A percentile compares a stretch with the other conserved stretches of the same genome.
Conservation (phyloP, 768 basidiomycete species). For the Rhodotorula toruloides region DNA sequence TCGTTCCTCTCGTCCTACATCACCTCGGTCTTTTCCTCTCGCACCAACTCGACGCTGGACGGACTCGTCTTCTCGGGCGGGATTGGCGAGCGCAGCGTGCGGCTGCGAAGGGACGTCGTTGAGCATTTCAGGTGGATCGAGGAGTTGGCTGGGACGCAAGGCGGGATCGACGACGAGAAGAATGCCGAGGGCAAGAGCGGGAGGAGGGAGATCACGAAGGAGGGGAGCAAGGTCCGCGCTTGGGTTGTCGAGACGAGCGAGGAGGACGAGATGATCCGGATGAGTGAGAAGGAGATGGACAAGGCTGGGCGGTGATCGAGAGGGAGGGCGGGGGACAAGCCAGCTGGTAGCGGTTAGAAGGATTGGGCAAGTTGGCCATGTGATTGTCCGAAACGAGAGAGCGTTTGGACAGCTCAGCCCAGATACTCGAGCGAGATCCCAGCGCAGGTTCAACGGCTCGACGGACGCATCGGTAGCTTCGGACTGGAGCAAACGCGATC, state of each 20-base stretch:
- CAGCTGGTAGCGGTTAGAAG: neutral
- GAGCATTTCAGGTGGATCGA: constrained; percentile 60
- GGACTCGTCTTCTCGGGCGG: constrained; percentile 82
- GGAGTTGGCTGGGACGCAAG: constrained; percentile 54
- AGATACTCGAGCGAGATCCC: too few relatives aligned
- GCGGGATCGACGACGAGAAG: constrained; percentile 50
- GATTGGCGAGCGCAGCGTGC: constrained; percentile 69
- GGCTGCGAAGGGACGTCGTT: constrained; percentile 60
- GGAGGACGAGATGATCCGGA: constrained; percentile 43
- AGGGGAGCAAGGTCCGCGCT: constrained; percentile 43
- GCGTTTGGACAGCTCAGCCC: too few relatives aligned
- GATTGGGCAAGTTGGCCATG: too few relatives aligned
- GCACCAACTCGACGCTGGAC: constrained; percentile 51
- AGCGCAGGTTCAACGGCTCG: too few relatives aligned
- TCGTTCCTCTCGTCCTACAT: constrained; percentile 31
- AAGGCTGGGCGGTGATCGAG: neutral
- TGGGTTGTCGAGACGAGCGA: constrained; percentile 51
- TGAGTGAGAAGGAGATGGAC: constrained; percentile 25
- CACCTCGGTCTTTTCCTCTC: constrained; percentile 36
- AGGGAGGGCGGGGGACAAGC: neutral
- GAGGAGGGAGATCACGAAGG: constrained; percentile 43
- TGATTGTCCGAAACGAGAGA: too few relatives aligned
- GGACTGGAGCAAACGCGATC: too few relatives aligned
- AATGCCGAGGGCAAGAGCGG: constrained; percentile 45
- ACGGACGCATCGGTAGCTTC: too few relatives aligned